A percentile compares a stretch with the other conserved stretches of the same genome.
phyloP scores from a whole-genome alignment of 2,329 filamentous ascomycete genomes.

The Cadophora sp. region DNA sequence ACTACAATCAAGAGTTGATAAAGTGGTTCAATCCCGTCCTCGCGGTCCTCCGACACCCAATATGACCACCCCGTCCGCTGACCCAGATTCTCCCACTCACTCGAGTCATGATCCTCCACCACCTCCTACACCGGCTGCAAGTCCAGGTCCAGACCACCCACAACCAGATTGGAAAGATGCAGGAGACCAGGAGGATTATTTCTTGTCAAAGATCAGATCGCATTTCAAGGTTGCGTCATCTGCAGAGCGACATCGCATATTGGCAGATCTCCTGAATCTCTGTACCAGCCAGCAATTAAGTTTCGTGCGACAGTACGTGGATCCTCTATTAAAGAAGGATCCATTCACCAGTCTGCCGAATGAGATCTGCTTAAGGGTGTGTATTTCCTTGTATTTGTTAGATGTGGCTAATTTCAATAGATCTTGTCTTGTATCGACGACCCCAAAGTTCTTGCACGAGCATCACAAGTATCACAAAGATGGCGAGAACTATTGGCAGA shows the following conservation, averaged over 20 bases:
- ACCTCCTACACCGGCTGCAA: constrained; percentile 70
- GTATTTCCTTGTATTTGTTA: constrained; percentile 42
- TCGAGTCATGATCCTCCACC: constrained; percentile 58
- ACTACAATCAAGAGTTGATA: constrained; percentile 55
- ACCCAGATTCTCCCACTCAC: constrained; percentile 57
- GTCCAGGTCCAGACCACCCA: constrained; percentile 65
- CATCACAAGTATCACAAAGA: constrained; percentile 93
- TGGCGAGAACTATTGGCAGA: constrained; percentile 95
- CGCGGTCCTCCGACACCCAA: constrained; percentile 70
- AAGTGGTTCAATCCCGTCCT: constrained; percentile 57
- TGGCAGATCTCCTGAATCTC: constrained; percentile 89
- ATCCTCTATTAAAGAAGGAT: constrained; percentile 92
- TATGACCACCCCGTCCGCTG: constrained; percentile 68
- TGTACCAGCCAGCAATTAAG: constrained; percentile 95
- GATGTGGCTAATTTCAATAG: constrained; percentile 52
- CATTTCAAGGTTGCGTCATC: constrained; percentile 81
- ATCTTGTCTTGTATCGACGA: constrained; percentile 97
- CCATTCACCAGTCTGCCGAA: constrained; percentile 92
- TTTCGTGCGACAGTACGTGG: constrained; percentile 96
- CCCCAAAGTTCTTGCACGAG: constrained; percentile 88
- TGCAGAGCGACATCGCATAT: constrained; percentile 77
- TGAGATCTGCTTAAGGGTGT: constrained; percentile 87
- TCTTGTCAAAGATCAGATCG: constrained; percentile 78
- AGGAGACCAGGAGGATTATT: constrained; percentile 81
- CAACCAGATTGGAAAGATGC: constrained; percentile 78